These are phyloP conservation scores for Isatis tinctoria DNA, from an alignment of 345 rosid genomes.

Conservation along the genomic window DNA sequence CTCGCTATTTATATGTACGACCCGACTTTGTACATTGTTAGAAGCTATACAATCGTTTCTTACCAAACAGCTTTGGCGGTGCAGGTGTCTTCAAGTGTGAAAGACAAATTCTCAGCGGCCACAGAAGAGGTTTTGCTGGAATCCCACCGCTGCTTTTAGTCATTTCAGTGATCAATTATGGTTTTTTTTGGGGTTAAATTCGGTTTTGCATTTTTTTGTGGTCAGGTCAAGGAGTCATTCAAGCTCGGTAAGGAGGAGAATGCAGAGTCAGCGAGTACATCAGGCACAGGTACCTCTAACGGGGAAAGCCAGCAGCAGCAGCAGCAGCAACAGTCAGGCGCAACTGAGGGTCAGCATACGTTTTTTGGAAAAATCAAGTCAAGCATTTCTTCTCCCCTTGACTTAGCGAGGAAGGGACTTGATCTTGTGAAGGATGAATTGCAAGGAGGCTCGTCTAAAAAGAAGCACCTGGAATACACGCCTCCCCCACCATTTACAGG, in stretches of 20 bases:
- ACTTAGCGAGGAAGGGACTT: constrained; percentile 81
- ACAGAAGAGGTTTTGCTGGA: constrained; percentile 69
- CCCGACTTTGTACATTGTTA: constrained; percentile 2
- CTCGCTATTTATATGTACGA: neutral
- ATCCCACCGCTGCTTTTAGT: neutral
- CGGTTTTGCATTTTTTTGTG: neutral
- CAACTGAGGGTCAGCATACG: constrained; percentile 46
- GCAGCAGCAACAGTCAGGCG: constrained; percentile 39
- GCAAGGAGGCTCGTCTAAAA: constrained; percentile 53
- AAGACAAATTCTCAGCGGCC: constrained; percentile 73
- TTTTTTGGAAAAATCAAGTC: constrained; percentile 68
- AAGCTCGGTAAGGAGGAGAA: constrained; percentile 51
- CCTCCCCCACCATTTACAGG: constrained; percentile 63
- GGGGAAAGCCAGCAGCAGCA: constrained; percentile 43
- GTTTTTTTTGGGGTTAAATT: neutral
- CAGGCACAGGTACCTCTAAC: constrained; percentile 42
- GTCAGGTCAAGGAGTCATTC: constrained; percentile 76
- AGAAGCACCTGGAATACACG: constrained; percentile 78
- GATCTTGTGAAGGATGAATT: constrained; percentile 87
- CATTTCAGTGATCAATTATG: neutral
- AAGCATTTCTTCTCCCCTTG: constrained; percentile 59
- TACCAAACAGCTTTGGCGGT: constrained; percentile 13
- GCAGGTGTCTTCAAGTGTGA: constrained; percentile 76
- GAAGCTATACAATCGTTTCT: neutral
- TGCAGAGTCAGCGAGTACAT: constrained; percentile 40